Conservation (phyloP, 306 rosid species). For the Urtica urens region DNA sequence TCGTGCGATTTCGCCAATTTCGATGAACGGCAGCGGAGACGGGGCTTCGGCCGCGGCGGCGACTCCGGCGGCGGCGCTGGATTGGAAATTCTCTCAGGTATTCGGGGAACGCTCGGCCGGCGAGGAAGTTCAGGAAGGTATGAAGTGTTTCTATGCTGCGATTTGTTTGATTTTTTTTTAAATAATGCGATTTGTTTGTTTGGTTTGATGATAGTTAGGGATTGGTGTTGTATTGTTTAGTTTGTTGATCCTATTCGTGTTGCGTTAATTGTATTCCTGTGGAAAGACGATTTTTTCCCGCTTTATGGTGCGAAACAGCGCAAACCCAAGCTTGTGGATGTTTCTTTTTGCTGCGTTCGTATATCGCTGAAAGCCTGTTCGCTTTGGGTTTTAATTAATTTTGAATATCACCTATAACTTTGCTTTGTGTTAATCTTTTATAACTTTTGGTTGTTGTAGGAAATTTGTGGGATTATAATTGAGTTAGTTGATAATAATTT, state of each 20-base stretch:
- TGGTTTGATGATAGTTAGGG: conserved; percentile 5
- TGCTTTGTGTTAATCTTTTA: background rate
- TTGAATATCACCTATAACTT: no score
- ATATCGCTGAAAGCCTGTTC: background rate
- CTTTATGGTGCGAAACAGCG: background rate
- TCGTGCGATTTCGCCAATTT: background rate
- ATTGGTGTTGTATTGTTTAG: conserved; percentile 1
- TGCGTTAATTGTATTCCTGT: background rate
- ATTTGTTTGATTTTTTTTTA: background rate
- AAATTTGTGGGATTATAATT: background rate
- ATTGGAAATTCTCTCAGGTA: conserved; percentile 50
- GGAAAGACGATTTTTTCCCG: background rate
- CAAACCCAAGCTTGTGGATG: background rate
- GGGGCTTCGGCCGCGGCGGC: conserved; percentile 7
- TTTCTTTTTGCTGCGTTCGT: no score
- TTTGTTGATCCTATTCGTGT: background rate
- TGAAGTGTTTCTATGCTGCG: background rate
- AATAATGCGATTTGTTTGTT: no score
- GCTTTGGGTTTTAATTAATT: background rate
- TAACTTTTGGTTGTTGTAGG: background rate
- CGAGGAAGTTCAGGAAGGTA: conserved; percentile 62
- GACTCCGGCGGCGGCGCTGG: conserved; percentile 27
- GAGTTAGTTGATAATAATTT: background rate
- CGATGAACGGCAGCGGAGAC: conserved; percentile 30
- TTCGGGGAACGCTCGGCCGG: conserved; percentile 56